These are phyloP conservation scores for Mucor racemosus DNA, from an alignment of 371 early-diverging fungal species.

Conservation along the genomic window DNA sequence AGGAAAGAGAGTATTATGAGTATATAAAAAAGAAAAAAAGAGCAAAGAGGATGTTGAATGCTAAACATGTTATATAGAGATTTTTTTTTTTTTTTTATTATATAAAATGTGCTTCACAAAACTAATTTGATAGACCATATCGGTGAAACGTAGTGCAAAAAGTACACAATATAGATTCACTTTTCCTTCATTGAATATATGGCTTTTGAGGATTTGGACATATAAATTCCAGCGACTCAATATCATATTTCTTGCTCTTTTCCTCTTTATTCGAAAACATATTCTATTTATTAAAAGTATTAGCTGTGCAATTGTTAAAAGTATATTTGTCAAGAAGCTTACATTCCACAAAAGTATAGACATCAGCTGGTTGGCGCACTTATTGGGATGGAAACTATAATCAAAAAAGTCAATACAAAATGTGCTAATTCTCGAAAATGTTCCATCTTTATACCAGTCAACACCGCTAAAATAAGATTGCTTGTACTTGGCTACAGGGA, in stretches of 20 bases:
- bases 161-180: background rate
- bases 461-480: constrained; percentile 64
- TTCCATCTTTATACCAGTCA: constrained; percentile 55
- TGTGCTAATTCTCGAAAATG: background rate
- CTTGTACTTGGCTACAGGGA: constrained; percentile 57
- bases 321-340: constrained; percentile 19
- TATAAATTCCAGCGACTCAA: constrained; percentile 40
- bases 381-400: constrained; percentile 70
- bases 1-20: background rate
- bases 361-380: constrained; percentile 68
- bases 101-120: constrained; percentile 20
- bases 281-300: constrained; percentile 37
- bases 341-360: constrained; percentile 69
- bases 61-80: background rate
- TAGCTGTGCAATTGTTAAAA: background rate
- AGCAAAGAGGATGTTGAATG: background rate
- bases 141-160: constrained; percentile 22
- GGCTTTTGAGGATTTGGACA: constrained; percentile 59
- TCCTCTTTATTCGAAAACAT: constrained; percentile 56
- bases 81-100: background rate
- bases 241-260: constrained; percentile 39
- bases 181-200: constrained; percentile 47
- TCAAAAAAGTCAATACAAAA: constrained; percentile 19
- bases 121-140: constrained; percentile 19
- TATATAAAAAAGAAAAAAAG: constrained; percentile 4